Percentiles rank a stretch among this genome's conserved stretches.
These are phyloP conservation scores for Knufia fluminis DNA, from an alignment of 2,329 filamentous ascomycete genomes.

Conservation along the genomic window DNA sequence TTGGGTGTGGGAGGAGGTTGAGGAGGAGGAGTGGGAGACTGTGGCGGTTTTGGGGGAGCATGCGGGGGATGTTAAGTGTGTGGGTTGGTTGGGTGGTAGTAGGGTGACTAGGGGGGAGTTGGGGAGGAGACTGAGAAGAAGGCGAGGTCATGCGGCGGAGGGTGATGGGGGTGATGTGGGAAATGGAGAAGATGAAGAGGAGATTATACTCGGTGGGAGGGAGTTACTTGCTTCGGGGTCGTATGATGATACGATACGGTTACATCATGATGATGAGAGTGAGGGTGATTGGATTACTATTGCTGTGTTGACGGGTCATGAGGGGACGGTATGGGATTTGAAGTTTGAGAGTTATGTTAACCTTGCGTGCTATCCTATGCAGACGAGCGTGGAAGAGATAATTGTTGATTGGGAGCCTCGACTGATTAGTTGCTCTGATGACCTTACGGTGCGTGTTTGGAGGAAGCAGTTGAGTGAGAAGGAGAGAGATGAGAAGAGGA, in stretches of 20 bases:
- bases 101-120: conserved; percentile 1
- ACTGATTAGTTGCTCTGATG: conserved; percentile 76
- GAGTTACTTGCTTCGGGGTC: conserved; percentile 81
- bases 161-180: conserved; percentile 17
- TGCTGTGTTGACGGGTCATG: conserved; percentile 68
- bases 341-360: conserved; percentile 47
- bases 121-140: conserved; percentile 15
- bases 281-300: conserved; percentile 97
- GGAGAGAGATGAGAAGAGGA: conserved; percentile 31
- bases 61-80: conserved; percentile 87
- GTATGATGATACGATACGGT: conserved; percentile 82
- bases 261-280: conserved; percentile 62
- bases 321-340: conserved; percentile 81
- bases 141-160: conserved; percentile 31
- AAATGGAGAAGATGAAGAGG: conserved; percentile 13
- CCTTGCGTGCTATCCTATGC: conserved; percentile 5
- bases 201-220: conserved; percentile 16
- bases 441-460: conserved; percentile 74
- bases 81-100: conserved; percentile 73
- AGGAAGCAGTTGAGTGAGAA: conserved; percentile 49
- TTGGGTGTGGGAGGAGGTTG: conserved; percentile 97
- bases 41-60: conserved; percentile 92
- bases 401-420: conserved; percentile 38
- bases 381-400: conserved; percentile 21
- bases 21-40: conserved; percentile 90